phyloP scores from a whole-genome alignment of 2,329 filamentous ascomycete species.

The Bipolaris victoriae region DNA sequence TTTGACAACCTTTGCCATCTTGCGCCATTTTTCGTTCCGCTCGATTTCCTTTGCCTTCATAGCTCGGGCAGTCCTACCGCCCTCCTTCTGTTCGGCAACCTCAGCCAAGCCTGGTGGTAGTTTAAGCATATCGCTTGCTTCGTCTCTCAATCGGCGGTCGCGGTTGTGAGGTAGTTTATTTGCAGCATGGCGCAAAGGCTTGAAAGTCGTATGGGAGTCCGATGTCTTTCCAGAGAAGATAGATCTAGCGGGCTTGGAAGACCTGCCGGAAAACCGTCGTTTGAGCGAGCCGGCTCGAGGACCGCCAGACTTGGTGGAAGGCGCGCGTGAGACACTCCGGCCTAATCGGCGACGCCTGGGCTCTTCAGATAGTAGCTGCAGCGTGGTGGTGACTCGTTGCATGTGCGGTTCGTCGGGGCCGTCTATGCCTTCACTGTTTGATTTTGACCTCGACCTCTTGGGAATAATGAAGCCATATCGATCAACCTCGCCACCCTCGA shows the following conservation, averaged over 20 bases:
- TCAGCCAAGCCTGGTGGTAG: slow-evolving; percentile 60
- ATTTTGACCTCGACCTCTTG: slow-evolving; percentile 46
- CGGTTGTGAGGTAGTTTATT: slow-evolving; percentile 61
- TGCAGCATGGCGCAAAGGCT: slow-evolving; percentile 58
- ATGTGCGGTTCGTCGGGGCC: slow-evolving; percentile 50
- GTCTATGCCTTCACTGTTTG: slow-evolving; percentile 32
- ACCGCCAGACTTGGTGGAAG: slow-evolving; percentile 48
- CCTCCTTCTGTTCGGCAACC: slow-evolving; percentile 53
- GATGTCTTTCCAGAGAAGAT: slow-evolving; percentile 48
- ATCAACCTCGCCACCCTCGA: slow-evolving; percentile 65
- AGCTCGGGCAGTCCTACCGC: slow-evolving; percentile 54
- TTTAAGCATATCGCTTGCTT: slow-evolving; percentile 70
- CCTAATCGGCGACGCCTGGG: slow-evolving; percentile 61
- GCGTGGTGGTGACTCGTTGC: slow-evolving; percentile 65
- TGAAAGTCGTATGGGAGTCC: slow-evolving; percentile 50
- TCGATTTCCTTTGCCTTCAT: slow-evolving; percentile 65
- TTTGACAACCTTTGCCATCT: slow-evolving; percentile 63
- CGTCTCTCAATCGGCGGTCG: slow-evolving; percentile 62
- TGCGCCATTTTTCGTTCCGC: slow-evolving; percentile 70
- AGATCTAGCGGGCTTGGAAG: slow-evolving; percentile 51
- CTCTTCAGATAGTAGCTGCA: slow-evolving; percentile 62
- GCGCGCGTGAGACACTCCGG: slow-evolving; percentile 56
- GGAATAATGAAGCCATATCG: slow-evolving; percentile 69
- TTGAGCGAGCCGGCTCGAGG: slow-evolving; percentile 49
- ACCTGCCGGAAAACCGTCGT: slow-evolving; percentile 51